These are phyloP conservation scores for Yarrowia sp. DNA, from an alignment of 805 yeast genomes.

Conservation along the genomic window DNA sequence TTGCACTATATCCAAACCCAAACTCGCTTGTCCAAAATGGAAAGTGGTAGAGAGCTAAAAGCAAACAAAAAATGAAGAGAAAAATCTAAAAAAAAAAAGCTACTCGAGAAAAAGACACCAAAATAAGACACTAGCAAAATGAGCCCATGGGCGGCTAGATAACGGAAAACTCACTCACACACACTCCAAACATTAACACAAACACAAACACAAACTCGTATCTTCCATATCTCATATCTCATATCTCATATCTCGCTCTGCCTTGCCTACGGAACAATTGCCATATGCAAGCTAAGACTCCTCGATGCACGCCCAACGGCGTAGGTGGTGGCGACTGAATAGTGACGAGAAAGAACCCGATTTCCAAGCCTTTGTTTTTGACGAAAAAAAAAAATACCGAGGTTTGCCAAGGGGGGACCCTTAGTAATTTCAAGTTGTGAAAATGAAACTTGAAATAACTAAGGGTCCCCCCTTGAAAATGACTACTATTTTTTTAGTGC, in stretches of 20 bases:
- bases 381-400: too few species aligned
- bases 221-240: too few species aligned
- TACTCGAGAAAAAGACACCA: neutral
- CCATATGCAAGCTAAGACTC: conserved; percentile 16
- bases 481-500: too few species aligned
- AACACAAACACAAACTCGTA: neutral
- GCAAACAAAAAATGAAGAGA: neutral
- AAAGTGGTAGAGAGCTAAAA: conserved; percentile 10
- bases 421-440: too few species aligned
- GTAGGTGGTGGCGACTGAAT: neutral
- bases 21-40: conserved; percentile 5
- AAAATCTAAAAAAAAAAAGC: too few species aligned
- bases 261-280: neutral
- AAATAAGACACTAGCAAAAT: neutral
- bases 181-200: too few species aligned
- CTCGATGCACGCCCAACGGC: conserved; percentile 12
- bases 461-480: too few species aligned
- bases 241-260: neutral
- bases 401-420: too few species aligned
- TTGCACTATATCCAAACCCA: neutral
- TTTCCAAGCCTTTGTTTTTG: too few species aligned
- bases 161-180: too few species aligned
- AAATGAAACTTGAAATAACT: too few species aligned
- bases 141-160: too few species aligned
- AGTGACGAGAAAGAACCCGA: neutral